These are phyloP conservation scores for Phytophthora tubulina DNA, from an alignment of 352 stramenopile genomes.

Conservation along the genomic window DNA sequence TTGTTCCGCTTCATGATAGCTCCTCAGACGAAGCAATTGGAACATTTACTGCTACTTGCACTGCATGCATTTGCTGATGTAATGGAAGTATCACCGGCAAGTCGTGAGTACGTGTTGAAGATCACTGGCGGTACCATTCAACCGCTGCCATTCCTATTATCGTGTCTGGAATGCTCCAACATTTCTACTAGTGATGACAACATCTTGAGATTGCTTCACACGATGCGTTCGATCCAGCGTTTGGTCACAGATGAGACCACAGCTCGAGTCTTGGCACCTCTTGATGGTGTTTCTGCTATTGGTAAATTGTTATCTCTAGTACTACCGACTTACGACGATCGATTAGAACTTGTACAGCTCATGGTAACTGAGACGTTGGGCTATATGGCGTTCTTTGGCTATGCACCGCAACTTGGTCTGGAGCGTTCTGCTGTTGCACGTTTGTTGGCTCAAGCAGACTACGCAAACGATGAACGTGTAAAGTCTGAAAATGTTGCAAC, in stretches of 20 bases:
- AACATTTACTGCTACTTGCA: constrained; percentile 46
- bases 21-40: constrained; percentile 40
- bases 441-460: constrained; percentile 58
- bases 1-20: constrained; percentile 67
- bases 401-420: constrained; percentile 49
- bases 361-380: constrained; percentile 73
- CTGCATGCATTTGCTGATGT: constrained; percentile 66
- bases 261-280: constrained; percentile 38
- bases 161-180: constrained; percentile 50
- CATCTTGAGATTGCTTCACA: constrained; percentile 48
- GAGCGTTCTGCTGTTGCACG: constrained; percentile 40
- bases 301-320: constrained; percentile 42
- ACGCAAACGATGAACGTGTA: constrained; percentile 38
- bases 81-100: constrained; percentile 55
- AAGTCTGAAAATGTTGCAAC: constrained; percentile 47
- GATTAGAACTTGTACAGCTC: constrained; percentile 56
- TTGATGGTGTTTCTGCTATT: constrained; percentile 48
- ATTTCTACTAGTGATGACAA: constrained; percentile 23
- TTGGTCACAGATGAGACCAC: constrained; percentile 67
- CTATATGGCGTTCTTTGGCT: constrained; percentile 68
- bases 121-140: constrained; percentile 41
- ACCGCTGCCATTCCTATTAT: constrained; percentile 52
- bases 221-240: constrained; percentile 62
- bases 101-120: constrained; percentile 50
- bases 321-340: constrained; percentile 21